Conservation (phyloP, 2,329 filamentous ascomycete genomes). For the Microdochium trichocladiopsis region DNA sequence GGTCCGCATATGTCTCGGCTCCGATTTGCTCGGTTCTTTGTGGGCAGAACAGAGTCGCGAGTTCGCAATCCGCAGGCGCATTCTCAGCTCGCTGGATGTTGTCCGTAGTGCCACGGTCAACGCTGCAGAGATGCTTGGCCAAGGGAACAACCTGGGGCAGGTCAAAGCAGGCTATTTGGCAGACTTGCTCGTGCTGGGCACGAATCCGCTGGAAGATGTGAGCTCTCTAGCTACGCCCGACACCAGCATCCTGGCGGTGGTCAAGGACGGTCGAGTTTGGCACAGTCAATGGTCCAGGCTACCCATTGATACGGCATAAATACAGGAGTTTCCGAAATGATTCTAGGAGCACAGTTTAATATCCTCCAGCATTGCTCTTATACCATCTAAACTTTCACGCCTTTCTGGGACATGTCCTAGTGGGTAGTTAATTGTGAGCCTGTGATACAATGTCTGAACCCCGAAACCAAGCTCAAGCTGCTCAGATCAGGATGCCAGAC, state of each 20-base stretch:
- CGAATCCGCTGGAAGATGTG: slow-evolving; percentile 69
- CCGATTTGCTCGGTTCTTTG: slow-evolving; percentile 42
- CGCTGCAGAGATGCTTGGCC: slow-evolving; percentile 35
- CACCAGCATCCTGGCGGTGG: slow-evolving; percentile 34
- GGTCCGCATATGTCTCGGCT: slow-evolving; percentile 43
- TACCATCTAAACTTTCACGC: too few relatives aligned
- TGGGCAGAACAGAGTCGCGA: slow-evolving; percentile 35
- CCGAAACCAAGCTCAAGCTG: too few relatives aligned
- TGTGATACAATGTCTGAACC: too few relatives aligned
- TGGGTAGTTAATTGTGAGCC: too few relatives aligned
- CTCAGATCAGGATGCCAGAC: too few relatives aligned
- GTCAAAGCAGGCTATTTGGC: slow-evolving; percentile 37
- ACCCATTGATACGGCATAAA: neutral
- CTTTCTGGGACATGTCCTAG: too few relatives aligned
- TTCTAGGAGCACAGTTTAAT: too few relatives aligned
- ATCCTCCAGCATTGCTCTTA: neutral
- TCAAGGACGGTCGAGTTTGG: slow-evolving; percentile 37
- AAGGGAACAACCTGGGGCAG: slow-evolving; percentile 34
- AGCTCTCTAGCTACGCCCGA: slow-evolving; percentile 60
- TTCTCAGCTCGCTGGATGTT: slow-evolving; percentile 19
- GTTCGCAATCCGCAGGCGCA: slow-evolving; percentile 33
- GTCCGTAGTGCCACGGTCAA: slow-evolving; percentile 25
- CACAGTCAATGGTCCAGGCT: neutral
- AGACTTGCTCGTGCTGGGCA: slow-evolving; percentile 47
- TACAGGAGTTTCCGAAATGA: neutral